Evolutionary conservation across 2,329 filamentous ascomycete genomes (phyloP).

Genomic region (Colletotrichum sp.): DNA sequence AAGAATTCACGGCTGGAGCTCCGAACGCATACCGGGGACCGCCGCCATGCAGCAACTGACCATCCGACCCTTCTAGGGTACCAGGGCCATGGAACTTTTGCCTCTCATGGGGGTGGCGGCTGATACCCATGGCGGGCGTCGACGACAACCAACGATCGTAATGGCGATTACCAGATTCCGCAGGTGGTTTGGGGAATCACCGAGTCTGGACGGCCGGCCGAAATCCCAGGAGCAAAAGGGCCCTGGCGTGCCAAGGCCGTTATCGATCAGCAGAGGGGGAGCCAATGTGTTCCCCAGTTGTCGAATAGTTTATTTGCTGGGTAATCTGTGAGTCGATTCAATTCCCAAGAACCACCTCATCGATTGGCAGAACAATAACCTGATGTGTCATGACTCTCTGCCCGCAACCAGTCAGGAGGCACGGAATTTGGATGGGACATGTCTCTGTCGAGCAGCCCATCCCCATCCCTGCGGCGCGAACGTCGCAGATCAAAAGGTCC

Average conservation of each 20-base stretch:
- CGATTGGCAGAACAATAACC: neutral
- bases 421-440: neutral
- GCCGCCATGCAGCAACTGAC: neutral
- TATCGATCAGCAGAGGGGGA: neutral
- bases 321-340: neutral
- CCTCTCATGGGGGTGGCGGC: slow-evolving; percentile 6
- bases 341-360: neutral
- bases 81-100: slow-evolving; percentile 7
- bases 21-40: neutral
- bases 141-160: neutral
- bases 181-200: neutral
- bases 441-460: neutral
- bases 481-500: slow-evolving; percentile 9
- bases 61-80: neutral
- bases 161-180: neutral
- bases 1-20: neutral
- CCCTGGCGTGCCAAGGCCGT: neutral
- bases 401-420: neutral
- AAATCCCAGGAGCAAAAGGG: neutral
- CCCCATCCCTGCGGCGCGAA: neutral
- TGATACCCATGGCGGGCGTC: neutral
- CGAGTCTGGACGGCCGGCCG: neutral
- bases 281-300: neutral
- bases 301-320: slow-evolving; percentile 15
- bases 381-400: neutral